A percentile compares a stretch with the other conserved stretches of the same genome.
Conservation (phyloP, 2,329 filamentous ascomycete species). For the Gaeumannomyces tritici region DNA sequence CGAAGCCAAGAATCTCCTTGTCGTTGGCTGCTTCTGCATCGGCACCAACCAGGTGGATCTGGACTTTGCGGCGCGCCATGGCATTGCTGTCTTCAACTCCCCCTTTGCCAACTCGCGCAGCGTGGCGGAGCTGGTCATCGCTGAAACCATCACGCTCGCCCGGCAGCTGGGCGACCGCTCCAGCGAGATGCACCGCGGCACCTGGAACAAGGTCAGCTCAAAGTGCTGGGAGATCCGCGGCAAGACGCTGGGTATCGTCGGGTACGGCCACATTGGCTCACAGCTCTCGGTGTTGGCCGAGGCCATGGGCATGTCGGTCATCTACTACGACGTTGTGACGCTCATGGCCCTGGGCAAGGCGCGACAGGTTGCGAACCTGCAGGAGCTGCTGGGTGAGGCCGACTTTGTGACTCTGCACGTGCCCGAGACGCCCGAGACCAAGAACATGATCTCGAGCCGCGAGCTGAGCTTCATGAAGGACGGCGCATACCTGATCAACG, state of each 20-base stretch:
- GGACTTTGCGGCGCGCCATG: conserved; percentile 69
- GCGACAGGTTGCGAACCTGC: conserved; percentile 68
- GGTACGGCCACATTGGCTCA: conserved; percentile 94
- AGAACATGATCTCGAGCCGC: conserved; percentile 74
- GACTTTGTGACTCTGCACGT: conserved; percentile 96
- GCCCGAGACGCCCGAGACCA: conserved; percentile 85
- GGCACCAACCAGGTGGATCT: conserved; percentile 94
- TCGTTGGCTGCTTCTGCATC: conserved; percentile 97
- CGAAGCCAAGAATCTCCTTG: conserved; percentile 88
- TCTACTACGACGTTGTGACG: conserved; percentile 93
- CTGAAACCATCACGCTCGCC: conserved; percentile 83
- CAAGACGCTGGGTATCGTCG: conserved; percentile 93
- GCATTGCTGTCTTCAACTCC: conserved; percentile 98
- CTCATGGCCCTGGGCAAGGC: conserved; percentile 91
- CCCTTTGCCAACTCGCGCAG: conserved; percentile 97
- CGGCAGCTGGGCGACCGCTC: conserved; percentile 90
- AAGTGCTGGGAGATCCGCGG: conserved; percentile 98
- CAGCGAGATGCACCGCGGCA: conserved; percentile 85
- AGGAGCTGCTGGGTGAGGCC: conserved; percentile 65
- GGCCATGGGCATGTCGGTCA: conserved; percentile 95
- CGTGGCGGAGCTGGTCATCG: conserved; percentile 92
- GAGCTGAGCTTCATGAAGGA: conserved; percentile 86
- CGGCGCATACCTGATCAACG: conserved; percentile 92
- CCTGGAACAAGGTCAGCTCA: conserved; percentile 95
- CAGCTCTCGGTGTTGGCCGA: conserved; percentile 93